Percentiles rank a stretch among this genome's conserved stretches.
Conservation (phyloP, 192 early-diverging fungal genomes). For the Coemansia sp. region DNA sequence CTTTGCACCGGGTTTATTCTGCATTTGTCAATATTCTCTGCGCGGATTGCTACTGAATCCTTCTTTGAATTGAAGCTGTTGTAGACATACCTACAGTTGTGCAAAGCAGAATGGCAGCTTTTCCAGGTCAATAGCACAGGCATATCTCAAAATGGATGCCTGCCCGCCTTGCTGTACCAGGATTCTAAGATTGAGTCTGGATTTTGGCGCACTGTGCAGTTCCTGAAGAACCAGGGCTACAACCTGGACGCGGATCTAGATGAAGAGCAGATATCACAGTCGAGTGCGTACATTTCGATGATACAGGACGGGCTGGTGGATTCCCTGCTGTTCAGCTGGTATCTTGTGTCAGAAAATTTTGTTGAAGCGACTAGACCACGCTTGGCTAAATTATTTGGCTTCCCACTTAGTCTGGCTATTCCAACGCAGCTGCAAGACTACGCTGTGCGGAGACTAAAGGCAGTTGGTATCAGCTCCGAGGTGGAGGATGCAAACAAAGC, state of each 20-base stretch:
- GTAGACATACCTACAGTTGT: constrained; percentile 51
- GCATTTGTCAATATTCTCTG: not conserved
- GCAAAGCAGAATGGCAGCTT: constrained; percentile 46
- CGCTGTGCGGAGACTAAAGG: constrained; percentile 63
- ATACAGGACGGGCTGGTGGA: constrained; percentile 79
- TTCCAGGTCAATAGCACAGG: constrained; percentile 27
- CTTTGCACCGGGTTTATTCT: not conserved
- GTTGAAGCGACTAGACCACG: constrained; percentile 69
- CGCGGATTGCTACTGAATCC: not conserved
- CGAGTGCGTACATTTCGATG: constrained; percentile 60
- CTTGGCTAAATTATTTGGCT: constrained; percentile 67
- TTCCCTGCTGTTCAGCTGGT: constrained; percentile 81
- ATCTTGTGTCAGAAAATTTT: constrained; percentile 80
- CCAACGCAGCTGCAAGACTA: constrained; percentile 73
- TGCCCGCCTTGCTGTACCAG: constrained; percentile 27
- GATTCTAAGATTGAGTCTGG: constrained; percentile 38
- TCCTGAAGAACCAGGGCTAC: constrained; percentile 36
- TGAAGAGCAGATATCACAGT: constrained; percentile 39
- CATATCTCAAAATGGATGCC: constrained; percentile 34
- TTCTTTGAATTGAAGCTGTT: not conserved
- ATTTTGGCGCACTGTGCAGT: constrained; percentile 41
- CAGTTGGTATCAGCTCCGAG: constrained; percentile 39
- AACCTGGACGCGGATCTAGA: constrained; percentile 24
- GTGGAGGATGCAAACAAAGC: constrained; percentile 13
- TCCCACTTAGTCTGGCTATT: constrained; percentile 66